Percentiles rank a stretch among this genome's conserved stretches.
Evolutionary conservation across 202 grass and related monocot genomes (phyloP).

Genomic region (Cymbopogon flexuosus): DNA sequence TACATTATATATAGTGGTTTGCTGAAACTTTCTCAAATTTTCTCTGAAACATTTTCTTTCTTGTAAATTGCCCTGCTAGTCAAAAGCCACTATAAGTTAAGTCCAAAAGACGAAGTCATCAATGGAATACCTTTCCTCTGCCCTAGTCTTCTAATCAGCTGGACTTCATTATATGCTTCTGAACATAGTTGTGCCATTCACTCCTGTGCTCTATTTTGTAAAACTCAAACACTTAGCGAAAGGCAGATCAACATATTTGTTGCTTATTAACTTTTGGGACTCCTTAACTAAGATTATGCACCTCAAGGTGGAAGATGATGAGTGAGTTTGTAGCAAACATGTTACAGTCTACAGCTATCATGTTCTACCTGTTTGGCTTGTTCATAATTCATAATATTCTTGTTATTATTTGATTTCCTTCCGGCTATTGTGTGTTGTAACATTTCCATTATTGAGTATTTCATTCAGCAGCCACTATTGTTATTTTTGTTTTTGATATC

Average conservation of each 20-base stretch:
- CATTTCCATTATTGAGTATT: conserved; percentile 6
- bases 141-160: not conserved
- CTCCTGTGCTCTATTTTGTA: not conserved
- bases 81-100: not conserved
- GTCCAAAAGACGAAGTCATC: not conserved
- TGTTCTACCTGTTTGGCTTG: not conserved
- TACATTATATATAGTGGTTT: not conserved
- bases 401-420: not conserved
- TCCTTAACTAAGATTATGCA: not conserved
- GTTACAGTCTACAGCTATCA: not conserved
- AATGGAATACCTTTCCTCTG: not conserved
- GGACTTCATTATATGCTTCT: not conserved
- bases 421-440: not conserved
- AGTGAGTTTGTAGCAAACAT: not conserved
- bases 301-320: not conserved
- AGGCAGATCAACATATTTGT: not conserved
- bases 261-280: not conserved
- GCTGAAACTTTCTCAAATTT: not conserved
- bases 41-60: not conserved
- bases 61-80: not conserved
- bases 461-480: not conserved
- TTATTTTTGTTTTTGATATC: not conserved
- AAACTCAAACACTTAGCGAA: not conserved
- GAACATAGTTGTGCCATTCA: not conserved
- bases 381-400: not conserved